phyloP scores from a whole-genome alignment of 768 basidiomycete genomes.

The Trametes coccinea region DNA sequence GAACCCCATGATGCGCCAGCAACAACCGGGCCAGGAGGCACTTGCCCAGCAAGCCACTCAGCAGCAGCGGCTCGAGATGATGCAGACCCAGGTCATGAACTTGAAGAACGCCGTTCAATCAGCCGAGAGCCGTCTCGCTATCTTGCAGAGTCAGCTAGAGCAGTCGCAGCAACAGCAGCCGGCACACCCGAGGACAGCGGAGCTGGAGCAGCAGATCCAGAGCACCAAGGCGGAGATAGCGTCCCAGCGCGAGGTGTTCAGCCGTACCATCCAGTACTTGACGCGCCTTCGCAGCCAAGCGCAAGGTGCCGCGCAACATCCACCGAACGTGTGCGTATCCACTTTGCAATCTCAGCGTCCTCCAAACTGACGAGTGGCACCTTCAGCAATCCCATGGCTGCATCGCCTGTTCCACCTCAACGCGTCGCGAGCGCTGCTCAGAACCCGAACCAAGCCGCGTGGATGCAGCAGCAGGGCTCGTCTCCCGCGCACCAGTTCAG shows the following conservation, averaged over 20 bases:
- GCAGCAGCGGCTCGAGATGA: slow-evolving; percentile 15
- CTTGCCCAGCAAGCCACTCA: slow-evolving; percentile 36
- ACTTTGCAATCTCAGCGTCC: background rate
- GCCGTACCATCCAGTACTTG: background rate
- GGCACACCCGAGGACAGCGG: background rate
- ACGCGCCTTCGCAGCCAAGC: too few species aligned
- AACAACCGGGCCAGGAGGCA: background rate
- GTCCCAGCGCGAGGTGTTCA: background rate
- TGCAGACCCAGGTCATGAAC: slow-evolving; percentile 10
- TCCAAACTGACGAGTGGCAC: background rate
- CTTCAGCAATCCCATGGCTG: slow-evolving; percentile 6
- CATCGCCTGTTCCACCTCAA: slow-evolving; percentile 13
- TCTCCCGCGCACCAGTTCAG: slow-evolving; percentile 15
- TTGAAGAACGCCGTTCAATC: background rate
- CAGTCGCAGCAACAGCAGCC: slow-evolving; percentile 8
- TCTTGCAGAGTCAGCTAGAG: slow-evolving; percentile 1
- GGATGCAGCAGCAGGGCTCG: slow-evolving; percentile 10
- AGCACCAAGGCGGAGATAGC: slow-evolving; percentile 8
- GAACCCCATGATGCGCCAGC: slow-evolving; percentile 3
- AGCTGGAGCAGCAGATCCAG: slow-evolving; percentile 8
- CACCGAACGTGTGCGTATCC: slow-evolving; percentile 3
- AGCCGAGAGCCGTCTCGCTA: slow-evolving; percentile 2
- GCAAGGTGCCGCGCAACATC: background rate
- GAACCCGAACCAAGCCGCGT: slow-evolving; percentile 1
- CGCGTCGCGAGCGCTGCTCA: slow-evolving; percentile 3